Base-by-base conservation (phyloP, 73 alveolate species). In the Paramecium sexaurelia region DNA sequence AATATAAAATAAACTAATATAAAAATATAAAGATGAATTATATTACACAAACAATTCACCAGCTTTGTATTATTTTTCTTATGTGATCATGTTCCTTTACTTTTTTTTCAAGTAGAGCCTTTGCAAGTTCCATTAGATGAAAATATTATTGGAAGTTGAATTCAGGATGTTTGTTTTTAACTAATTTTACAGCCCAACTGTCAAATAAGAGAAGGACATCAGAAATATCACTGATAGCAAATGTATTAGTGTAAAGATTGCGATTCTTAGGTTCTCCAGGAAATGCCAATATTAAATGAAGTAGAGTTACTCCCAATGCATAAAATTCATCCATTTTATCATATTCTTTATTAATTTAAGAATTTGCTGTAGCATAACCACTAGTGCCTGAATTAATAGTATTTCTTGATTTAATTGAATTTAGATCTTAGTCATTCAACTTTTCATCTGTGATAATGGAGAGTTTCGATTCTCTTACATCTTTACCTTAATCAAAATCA, bases 251-350 rank as follows among this genome's bases (percentile, higher is more conserved):
- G 29, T 78, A 78, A 2, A 78, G 90, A 45, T 78, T 78, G 11
- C 90, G 33, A 78, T 78, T 78, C 4, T 78, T 78, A 2, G 90
- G 90, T 24, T 78, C 90, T 41, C 90, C 90, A 19, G 90, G 90
- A 45, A 78, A 78, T 19, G 90, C 90, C 51, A 78, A 43, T 40
- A 78, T 43, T 17, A 78, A 24, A 78, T 78, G 90, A 20, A 78
- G 73, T 19, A 78, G 29, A 24, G 90, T 78, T 5, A 78, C 73
- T 5, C 90, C 90, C 26, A 78, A 24, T 9, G 90, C 90, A 41
- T 78, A 78, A 27, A 78, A 78, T 24, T 78, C 90, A 78, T 78
- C 90, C 73, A 45, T 41, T 78, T 78, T 78, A 24, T 78, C 90
- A 78, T 78, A 78, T 11, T 78, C 68, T 11, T 43, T 41, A 27